A percentile compares a stretch with the other conserved stretches of the same genome.
phyloP scores from a whole-genome alignment of 2,329 filamentous ascomycete species.

The Setomelanomma holmii region DNA sequence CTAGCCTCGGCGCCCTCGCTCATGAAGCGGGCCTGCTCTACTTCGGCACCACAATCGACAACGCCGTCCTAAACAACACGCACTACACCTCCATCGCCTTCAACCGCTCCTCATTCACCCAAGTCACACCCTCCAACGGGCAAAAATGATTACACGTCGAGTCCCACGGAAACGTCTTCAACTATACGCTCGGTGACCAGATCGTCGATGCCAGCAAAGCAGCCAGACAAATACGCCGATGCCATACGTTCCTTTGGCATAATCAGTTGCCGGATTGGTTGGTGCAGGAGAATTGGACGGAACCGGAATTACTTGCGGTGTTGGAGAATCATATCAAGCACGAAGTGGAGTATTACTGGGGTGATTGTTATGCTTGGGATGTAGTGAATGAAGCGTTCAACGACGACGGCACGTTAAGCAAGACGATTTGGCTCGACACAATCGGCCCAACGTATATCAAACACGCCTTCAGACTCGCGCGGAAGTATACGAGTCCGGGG shows the following conservation, averaged over 20 bases:
- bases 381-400: constrained; percentile 70
- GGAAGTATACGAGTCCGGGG: constrained; percentile 60
- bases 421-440: constrained; percentile 61
- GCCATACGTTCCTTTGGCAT: constrained; percentile 67
- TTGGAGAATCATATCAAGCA: constrained; percentile 68
- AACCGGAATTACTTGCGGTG: constrained; percentile 62
- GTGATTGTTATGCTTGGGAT: constrained; percentile 69
- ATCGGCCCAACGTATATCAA: constrained; percentile 65
- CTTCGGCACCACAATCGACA: constrained; percentile 67
- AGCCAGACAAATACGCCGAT: constrained; percentile 61
- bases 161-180: constrained; percentile 63
- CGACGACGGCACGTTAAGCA: constrained; percentile 63
- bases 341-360: constrained; percentile 65
- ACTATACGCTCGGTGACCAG: constrained; percentile 63
- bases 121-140: constrained; percentile 69
- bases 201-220: constrained; percentile 51
- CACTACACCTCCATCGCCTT: constrained; percentile 64
- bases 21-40: constrained; percentile 62
- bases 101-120: constrained; percentile 66
- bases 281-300: constrained; percentile 61
- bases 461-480: constrained; percentile 63
- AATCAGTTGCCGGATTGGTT: constrained; percentile 63
- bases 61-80: constrained; percentile 54
- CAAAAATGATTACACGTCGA: constrained; percentile 71
- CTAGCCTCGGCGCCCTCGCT: constrained; percentile 60